Evolutionary conservation across 2,329 filamentous ascomycete species (phyloP).

Genomic region (Aspergillus japonicus): DNA sequence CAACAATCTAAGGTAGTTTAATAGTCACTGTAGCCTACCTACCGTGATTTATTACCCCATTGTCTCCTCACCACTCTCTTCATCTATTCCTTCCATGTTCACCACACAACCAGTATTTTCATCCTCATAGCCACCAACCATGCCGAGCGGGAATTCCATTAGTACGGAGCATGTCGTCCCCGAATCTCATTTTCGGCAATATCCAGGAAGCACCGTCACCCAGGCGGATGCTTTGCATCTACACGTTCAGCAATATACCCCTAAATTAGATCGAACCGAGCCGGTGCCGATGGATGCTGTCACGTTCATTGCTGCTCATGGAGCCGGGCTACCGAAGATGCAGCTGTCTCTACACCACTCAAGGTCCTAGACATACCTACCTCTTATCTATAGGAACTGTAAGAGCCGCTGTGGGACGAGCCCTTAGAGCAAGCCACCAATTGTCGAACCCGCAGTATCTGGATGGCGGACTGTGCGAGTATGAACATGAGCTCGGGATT

Average conservation of each 20-base stretch:
- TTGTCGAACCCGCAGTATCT: too few species aligned
- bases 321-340: neutral
- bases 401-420: too few species aligned
- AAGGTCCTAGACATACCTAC: too few species aligned
- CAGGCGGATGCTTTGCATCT: slow-evolving; percentile 7
- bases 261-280: neutral
- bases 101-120: neutral
- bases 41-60: too few species aligned
- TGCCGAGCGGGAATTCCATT: neutral
- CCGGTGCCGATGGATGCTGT: slow-evolving; percentile 1
- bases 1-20: too few species aligned
- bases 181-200: slow-evolving; percentile 6
- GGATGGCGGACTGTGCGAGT: too few species aligned
- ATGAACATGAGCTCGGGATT: too few species aligned
- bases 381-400: too few species aligned
- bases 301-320: slow-evolving; percentile 15
- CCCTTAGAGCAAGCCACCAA: too few species aligned
- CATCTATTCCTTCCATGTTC: neutral
- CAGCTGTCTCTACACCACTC: too few species aligned
- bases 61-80: neutral
- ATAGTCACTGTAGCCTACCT: too few species aligned
- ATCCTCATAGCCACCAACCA: neutral
- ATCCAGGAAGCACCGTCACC: slow-evolving; percentile 2
- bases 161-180: neutral
- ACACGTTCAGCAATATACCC: slow-evolving; percentile 16